Conservation (phyloP, 495 filamentous ascomycete species). For the Rostrohypoxylon terebratum region DNA sequence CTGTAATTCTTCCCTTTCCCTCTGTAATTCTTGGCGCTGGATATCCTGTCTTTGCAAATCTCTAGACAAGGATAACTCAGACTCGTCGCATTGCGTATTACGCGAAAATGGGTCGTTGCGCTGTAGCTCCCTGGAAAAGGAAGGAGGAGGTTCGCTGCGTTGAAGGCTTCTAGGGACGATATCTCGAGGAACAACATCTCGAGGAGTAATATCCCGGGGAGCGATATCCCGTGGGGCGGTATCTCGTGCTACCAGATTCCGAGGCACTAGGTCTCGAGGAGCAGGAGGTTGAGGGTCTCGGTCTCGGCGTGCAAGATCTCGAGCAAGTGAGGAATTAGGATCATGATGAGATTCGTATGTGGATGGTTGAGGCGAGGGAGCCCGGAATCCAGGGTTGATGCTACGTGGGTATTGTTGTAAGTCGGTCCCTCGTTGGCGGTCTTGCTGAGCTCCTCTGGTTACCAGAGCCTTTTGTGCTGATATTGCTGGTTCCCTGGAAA, state of each 20-base stretch:
- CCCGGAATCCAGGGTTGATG: slow-evolving; percentile 91
- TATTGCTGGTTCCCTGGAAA: slow-evolving; percentile 64
- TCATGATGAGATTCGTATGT: slow-evolving; percentile 91
- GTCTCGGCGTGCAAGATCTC: slow-evolving; percentile 36
- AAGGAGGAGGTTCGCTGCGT: slow-evolving; percentile 20
- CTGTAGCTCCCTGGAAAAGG: slow-evolving; percentile 24
- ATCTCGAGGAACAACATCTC: slow-evolving; percentile 7
- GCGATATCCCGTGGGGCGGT: neutral
- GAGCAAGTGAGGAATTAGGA: slow-evolving; percentile 73
- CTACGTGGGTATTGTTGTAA: slow-evolving; percentile 79
- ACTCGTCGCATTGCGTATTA: slow-evolving; percentile 12
- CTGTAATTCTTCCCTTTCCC: neutral
- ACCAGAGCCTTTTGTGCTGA: slow-evolving; percentile 63
- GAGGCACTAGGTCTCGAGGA: slow-evolving; percentile 27
- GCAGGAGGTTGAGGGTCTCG: slow-evolving; percentile 23
- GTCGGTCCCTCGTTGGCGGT: slow-evolving; percentile 22
- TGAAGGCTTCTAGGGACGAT: slow-evolving; percentile 20
- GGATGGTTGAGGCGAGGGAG: slow-evolving; percentile 72
- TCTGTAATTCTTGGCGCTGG: neutral
- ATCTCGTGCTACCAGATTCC: slow-evolving; percentile 17
- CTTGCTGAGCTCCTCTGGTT: slow-evolving; percentile 20
- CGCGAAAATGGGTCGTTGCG: slow-evolving; percentile 22
- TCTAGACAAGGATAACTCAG: slow-evolving; percentile 5
- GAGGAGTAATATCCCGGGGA: slow-evolving; percentile 5
- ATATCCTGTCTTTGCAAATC: slow-evolving; percentile 8